These are phyloP conservation scores for Bolboschoenus planiculmis DNA, from an alignment of 176 grass and related monocot species.

Conservation along the genomic window DNA sequence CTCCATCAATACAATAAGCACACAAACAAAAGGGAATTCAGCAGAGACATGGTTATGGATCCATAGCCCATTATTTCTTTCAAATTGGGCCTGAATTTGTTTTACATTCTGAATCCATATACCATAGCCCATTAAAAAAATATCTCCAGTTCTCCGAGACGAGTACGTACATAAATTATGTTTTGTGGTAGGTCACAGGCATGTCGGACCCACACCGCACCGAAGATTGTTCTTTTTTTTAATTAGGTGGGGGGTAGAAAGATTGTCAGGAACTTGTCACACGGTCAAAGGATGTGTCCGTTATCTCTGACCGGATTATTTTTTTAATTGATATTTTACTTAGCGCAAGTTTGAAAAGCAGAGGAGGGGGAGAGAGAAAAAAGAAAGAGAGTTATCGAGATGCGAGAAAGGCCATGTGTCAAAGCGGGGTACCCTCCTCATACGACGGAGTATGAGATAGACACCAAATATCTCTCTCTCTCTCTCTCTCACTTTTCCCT, in stretches of 20 bases:
- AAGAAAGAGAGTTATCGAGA: slow-evolving; percentile 24
- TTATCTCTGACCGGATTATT: slow-evolving; percentile 12
- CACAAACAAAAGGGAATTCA: neutral
- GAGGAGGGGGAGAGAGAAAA: neutral
- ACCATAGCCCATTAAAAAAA: neutral
- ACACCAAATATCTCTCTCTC: neutral
- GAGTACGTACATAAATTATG: neutral
- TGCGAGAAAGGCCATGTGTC: slow-evolving; percentile 24
- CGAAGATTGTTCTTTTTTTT: neutral
- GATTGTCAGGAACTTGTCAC: neutral
- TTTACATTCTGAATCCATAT: neutral
- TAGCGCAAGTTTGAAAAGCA: neutral
- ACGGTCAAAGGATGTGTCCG: slow-evolving; percentile 6
- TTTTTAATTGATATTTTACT: neutral
- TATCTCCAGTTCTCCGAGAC: neutral
- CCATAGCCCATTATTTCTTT: too few relatives aligned
- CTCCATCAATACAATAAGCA: neutral
- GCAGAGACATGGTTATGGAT: neutral
- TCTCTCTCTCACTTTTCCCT: neutral
- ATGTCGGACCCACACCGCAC: neutral
- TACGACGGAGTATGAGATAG: neutral
- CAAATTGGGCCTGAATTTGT: slow-evolving; percentile 2
- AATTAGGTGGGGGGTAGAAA: neutral
- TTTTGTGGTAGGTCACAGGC: neutral
- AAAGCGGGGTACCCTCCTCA: slow-evolving; percentile 7